phyloP scores from a whole-genome alignment of 805 yeast species.

The Starmerella tilneyi region DNA sequence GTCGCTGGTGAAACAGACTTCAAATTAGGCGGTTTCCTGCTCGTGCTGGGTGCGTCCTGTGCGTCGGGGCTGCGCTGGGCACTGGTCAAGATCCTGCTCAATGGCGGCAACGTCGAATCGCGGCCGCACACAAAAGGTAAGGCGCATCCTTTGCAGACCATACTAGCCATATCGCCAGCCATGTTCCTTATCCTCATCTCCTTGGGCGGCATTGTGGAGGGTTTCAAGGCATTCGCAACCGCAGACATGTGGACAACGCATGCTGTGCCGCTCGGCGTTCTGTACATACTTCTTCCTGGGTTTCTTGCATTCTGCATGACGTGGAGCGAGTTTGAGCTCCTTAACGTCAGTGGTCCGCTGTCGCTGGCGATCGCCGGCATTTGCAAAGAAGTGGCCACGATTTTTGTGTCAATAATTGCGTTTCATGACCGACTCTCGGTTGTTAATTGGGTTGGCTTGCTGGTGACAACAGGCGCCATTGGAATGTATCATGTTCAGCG shows the following conservation, averaged over 20 bases:
- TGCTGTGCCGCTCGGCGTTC: slow-evolving; percentile 47
- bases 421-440: slow-evolving; percentile 63
- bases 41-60: slow-evolving; percentile 69
- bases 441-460: slow-evolving; percentile 63
- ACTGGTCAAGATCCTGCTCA: slow-evolving; percentile 72
- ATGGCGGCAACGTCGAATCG: slow-evolving; percentile 34
- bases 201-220: slow-evolving; percentile 63
- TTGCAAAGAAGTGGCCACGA: slow-evolving; percentile 82
- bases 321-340: slow-evolving; percentile 62
- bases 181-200: slow-evolving; percentile 57
- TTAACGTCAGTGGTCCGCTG: slow-evolving; percentile 71
- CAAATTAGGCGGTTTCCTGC: slow-evolving; percentile 48
- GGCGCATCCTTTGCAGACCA: slow-evolving; percentile 66
- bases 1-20: slow-evolving; percentile 39
- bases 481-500: slow-evolving; percentile 58
- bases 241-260: slow-evolving; percentile 57
- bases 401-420: slow-evolving; percentile 53
- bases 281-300: slow-evolving; percentile 69
- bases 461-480: slow-evolving; percentile 67
- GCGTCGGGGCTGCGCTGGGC: slow-evolving; percentile 94
- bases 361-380: slow-evolving; percentile 88
- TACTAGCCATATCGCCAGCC: slow-evolving; percentile 72
- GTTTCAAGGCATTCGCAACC: slow-evolving; percentile 41
- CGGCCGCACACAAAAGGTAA: slow-evolving; percentile 10
- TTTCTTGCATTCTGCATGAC: slow-evolving; percentile 83